Conservation (phyloP, 2,329 filamentous ascomycete genomes). For the Monilinia polystroma region DNA sequence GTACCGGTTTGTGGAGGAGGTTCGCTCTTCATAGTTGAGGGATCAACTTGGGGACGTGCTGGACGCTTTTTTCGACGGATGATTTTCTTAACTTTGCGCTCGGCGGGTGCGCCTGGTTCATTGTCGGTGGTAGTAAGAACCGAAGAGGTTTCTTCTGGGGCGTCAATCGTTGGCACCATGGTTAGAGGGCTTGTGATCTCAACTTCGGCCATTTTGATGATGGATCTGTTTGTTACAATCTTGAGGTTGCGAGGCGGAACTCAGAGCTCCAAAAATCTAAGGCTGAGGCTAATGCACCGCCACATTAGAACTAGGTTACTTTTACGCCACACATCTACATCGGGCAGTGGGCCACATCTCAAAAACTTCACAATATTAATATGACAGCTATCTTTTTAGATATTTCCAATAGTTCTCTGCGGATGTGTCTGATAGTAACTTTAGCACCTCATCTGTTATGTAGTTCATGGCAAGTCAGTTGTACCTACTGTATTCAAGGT, state of each 20-base stretch:
- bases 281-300: constrained; percentile 22
- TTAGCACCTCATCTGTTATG: neutral
- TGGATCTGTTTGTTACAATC: constrained; percentile 21
- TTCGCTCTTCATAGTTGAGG: constrained; percentile 76
- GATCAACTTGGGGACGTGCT: constrained; percentile 86
- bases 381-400: neutral
- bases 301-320: neutral
- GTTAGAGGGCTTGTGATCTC: constrained; percentile 32
- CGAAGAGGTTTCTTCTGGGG: constrained; percentile 28
- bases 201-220: constrained; percentile 34
- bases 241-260: neutral
- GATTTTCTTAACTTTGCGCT: constrained; percentile 78
- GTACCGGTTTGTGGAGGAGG: constrained; percentile 90
- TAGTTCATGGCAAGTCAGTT: neutral
- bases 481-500: neutral
- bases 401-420: neutral
- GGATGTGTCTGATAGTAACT: neutral
- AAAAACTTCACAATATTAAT: neutral
- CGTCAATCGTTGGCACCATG: constrained; percentile 27
- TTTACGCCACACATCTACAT: constrained; percentile 1
- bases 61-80: constrained; percentile 88
- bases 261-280: constrained; percentile 21
- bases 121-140: constrained; percentile 36
- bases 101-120: constrained; percentile 34
- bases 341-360: neutral